Evolutionary conservation across 495 filamentous ascomycete genomes (phyloP).

Genomic region (Rusavskia elegans): DNA sequence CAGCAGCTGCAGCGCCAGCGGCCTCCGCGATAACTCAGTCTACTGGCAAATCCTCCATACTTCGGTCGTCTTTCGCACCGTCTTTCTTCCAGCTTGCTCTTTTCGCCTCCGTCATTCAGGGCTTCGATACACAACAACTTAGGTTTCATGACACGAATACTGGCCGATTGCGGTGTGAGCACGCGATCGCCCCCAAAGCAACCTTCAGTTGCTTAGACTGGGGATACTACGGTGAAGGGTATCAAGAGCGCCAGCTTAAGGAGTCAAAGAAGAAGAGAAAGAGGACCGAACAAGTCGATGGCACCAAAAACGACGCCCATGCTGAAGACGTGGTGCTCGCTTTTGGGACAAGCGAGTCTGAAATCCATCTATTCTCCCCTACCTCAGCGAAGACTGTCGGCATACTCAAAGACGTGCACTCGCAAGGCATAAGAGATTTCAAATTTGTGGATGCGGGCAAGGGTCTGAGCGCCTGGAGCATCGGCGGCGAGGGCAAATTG

Average conservation of each 20-base stretch:
- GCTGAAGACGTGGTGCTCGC: constrained; percentile 33
- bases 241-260: constrained; percentile 21
- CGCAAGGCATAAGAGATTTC: constrained; percentile 38
- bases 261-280: constrained; percentile 42
- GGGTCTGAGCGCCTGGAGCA: constrained; percentile 38
- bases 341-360: constrained; percentile 35
- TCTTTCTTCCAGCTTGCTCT: constrained; percentile 38
- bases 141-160: constrained; percentile 44
- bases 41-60: constrained; percentile 31
- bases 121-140: constrained; percentile 40
- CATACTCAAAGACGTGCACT: constrained; percentile 32
- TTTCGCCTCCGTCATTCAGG: constrained; percentile 44
- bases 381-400: constrained; percentile 34
- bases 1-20: constrained; percentile 30
- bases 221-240: constrained; percentile 28
- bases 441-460: constrained; percentile 33
- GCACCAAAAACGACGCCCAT: constrained; percentile 19
- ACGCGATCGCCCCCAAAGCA: constrained; percentile 33
- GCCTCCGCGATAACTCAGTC: constrained; percentile 20
- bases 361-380: constrained; percentile 38
- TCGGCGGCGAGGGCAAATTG: constrained; percentile 41
- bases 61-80: constrained; percentile 38
- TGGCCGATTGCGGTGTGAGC: constrained; percentile 39
- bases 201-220: constrained; percentile 40
- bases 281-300: constrained; percentile 31